phyloP scores from a whole-genome alignment of 169 alveolate genomes.

The Eimeria acervulina region DNA sequence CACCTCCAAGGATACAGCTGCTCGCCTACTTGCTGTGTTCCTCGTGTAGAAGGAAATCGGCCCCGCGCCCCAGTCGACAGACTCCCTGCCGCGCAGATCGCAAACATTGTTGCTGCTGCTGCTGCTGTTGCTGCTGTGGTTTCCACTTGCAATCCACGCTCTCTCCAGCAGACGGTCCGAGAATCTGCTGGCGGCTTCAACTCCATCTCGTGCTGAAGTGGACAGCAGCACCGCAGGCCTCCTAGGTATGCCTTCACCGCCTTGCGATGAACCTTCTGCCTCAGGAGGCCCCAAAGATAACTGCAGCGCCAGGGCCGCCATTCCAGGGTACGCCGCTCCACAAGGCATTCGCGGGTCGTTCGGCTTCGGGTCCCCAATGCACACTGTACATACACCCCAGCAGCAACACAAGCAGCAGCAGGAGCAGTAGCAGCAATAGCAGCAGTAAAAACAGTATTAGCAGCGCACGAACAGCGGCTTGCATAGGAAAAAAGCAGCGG shows the following conservation, averaged over 20 bases:
- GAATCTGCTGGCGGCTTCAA: background rate
- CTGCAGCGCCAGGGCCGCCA: constrained; percentile 28
- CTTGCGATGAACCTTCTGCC: background rate
- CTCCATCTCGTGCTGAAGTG: constrained; percentile 16
- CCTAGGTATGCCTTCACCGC: background rate
- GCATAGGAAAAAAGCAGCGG: too few relatives aligned
- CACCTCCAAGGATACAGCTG: too few relatives aligned
- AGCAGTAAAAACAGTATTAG: background rate
- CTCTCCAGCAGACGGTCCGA: background rate
- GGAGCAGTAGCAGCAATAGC: background rate
- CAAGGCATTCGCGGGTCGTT: constrained; percentile 51
- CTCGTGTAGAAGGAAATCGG: constrained; percentile 8
- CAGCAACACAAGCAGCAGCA: background rate
- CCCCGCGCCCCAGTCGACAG: constrained; percentile 5
- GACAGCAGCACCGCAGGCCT: constrained; percentile 51
- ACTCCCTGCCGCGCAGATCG: background rate
- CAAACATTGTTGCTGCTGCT: background rate
- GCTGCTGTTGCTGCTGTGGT: background rate
- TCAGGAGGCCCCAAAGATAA: constrained; percentile 27
- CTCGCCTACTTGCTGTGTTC: constrained; percentile 25
- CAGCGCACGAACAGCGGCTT: background rate
- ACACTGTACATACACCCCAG: constrained; percentile 42
- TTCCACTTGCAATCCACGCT: constrained; percentile 2
- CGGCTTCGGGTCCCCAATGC: background rate
- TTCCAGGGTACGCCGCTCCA: constrained; percentile 59